A percentile compares a stretch with the other conserved stretches of the same genome.
Conservation (phyloP, 2,329 filamentous ascomycete genomes). For the Ilyonectria destructans region DNA sequence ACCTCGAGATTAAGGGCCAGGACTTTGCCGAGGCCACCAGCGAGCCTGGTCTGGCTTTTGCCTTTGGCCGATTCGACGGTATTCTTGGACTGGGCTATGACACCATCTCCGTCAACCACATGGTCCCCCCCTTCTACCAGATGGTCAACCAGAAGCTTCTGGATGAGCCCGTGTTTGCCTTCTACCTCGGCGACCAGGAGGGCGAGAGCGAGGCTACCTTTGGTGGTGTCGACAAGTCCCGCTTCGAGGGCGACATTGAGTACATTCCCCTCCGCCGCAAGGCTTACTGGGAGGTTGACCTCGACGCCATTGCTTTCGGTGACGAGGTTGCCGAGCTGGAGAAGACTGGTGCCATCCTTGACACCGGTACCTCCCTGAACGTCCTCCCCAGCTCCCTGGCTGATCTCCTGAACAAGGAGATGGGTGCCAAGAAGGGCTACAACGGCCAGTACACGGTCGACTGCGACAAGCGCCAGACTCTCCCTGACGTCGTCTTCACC, state of each 20-base stretch:
- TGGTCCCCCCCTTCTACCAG: slow-evolving; percentile 96
- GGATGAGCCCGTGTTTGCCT: slow-evolving; percentile 94
- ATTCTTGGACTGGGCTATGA: slow-evolving; percentile 96
- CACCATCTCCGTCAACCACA: slow-evolving; percentile 96
- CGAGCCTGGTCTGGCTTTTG: slow-evolving; percentile 97
- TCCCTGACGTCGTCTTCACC: slow-evolving; percentile 94
- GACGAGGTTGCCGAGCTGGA: slow-evolving; percentile 90
- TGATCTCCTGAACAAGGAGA: slow-evolving; percentile 97
- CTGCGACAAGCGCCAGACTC: slow-evolving; percentile 84
- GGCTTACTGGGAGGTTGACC: slow-evolving; percentile 99
- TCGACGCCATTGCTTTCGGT: slow-evolving; percentile 92
- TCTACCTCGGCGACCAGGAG: slow-evolving; percentile 87
- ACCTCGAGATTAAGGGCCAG: slow-evolving; percentile 89
- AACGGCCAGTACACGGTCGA: slow-evolving; percentile 98
- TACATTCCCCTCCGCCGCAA: slow-evolving; percentile 97
- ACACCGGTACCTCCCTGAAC: slow-evolving; percentile 98
- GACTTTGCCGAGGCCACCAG: slow-evolving; percentile 96
- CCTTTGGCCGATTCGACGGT: slow-evolving; percentile 97
- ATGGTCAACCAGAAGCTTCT: slow-evolving; percentile 92
- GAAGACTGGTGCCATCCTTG: slow-evolving; percentile 95
- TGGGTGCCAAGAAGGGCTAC: slow-evolving; percentile 97
- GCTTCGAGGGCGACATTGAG: slow-evolving; percentile 88
- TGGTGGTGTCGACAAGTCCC: slow-evolving; percentile 87
- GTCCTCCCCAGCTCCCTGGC: slow-evolving; percentile 92
- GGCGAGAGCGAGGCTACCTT: slow-evolving; percentile 91